A percentile compares a stretch with the other conserved stretches of the same genome.
Conservation (phyloP, 228 moss, liverwort and hornwort species). For the Sphagnum magellanicum region DNA sequence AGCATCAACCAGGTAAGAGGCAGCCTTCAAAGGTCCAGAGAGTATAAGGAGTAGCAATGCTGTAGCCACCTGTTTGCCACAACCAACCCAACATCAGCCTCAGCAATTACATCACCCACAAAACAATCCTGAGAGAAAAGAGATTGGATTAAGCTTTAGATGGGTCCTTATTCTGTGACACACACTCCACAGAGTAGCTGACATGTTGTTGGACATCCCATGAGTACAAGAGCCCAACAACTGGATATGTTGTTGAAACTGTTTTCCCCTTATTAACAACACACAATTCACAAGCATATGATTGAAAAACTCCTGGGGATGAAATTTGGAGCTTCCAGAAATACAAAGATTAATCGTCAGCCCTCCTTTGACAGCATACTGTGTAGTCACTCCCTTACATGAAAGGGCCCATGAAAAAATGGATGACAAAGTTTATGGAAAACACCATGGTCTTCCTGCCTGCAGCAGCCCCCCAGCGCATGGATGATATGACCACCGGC, state of each 20-base stretch:
- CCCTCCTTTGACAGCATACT: background rate
- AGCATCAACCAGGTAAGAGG: slow-evolving; percentile 69
- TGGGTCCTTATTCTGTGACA: background rate
- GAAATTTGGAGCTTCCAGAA: background rate
- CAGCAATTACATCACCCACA: background rate
- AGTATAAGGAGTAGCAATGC: slow-evolving; percentile 79
- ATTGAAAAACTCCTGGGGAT: background rate
- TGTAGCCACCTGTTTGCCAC: slow-evolving; percentile 58
- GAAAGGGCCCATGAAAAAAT: background rate
- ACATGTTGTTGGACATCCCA: no score
- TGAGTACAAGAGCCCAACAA: no score
- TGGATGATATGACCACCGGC: slow-evolving; percentile 92
- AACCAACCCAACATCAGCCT: background rate
- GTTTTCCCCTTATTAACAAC: background rate
- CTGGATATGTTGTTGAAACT: background rate
- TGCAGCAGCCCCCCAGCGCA: slow-evolving; percentile 94
- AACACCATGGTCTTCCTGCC: slow-evolving; percentile 95
- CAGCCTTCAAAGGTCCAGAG: slow-evolving; percentile 91
- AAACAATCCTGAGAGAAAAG: background rate
- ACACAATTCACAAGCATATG: background rate
- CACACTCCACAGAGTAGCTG: no score
- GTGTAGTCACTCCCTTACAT: background rate
- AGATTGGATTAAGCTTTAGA: background rate
- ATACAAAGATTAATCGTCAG: background rate
- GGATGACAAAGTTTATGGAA: background rate